phyloP scores from a whole-genome alignment of 352 stramenopile species.

The Pythium pectinolyticum region DNA sequence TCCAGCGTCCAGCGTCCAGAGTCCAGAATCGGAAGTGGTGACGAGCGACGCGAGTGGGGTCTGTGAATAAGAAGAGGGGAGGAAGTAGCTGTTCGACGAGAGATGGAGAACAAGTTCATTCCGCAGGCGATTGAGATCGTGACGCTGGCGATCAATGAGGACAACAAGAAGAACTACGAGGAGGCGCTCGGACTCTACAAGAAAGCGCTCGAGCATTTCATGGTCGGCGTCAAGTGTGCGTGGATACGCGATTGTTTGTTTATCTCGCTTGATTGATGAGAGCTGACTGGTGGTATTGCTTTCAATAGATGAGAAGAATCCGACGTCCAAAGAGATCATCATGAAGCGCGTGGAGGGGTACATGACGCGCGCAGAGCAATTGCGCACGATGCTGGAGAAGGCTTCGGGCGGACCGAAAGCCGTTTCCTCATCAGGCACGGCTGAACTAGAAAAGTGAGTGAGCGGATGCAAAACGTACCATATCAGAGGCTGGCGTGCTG shows the following conservation, averaged over 20 bases:
- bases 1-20: neutral
- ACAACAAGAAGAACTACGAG: slow-evolving; percentile 90
- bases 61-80: neutral
- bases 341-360: slow-evolving; percentile 90
- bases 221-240: slow-evolving; percentile 88
- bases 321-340: slow-evolving; percentile 88
- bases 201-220: slow-evolving; percentile 88
- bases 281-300: neutral
- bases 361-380: slow-evolving; percentile 87
- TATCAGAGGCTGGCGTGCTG: neutral
- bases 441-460: slow-evolving; percentile 79
- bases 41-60: neutral
- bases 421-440: slow-evolving; percentile 51
- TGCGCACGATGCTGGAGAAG: slow-evolving; percentile 82
- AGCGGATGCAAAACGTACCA: too few species aligned
- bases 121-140: slow-evolving; percentile 90
- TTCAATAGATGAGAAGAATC: slow-evolving; percentile 89
- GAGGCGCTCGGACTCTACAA: slow-evolving; percentile 87
- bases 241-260: slow-evolving; percentile 3
- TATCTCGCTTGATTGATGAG: neutral
- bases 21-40: neutral
- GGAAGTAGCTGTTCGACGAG: neutral
- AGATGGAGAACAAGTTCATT: slow-evolving; percentile 91
- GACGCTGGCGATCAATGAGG: slow-evolving; percentile 82
- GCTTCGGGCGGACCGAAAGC: slow-evolving; percentile 49